Conservation (phyloP, 345 rosid species). For the Syzygium aqueum region DNA sequence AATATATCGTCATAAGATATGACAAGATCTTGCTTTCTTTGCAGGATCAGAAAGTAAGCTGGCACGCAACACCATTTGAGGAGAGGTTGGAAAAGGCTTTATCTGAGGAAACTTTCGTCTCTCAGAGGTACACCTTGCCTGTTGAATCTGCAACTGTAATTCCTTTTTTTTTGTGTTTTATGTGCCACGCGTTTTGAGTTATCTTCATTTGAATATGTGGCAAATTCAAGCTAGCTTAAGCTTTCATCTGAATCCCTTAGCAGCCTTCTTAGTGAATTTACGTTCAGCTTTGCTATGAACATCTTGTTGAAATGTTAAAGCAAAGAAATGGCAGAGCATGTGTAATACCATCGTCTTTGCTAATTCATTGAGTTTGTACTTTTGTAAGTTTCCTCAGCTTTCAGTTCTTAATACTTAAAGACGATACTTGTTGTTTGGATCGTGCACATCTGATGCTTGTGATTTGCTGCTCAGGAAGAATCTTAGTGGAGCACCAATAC, state of each 20-base stretch:
- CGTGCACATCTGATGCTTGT: background rate
- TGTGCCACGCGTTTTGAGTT: background rate
- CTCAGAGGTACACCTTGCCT: conserved; percentile 31
- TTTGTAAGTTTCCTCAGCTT: background rate
- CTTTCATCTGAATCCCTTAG: background rate
- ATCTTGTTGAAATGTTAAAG: background rate
- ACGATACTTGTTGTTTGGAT: background rate
- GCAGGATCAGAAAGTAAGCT: conserved; percentile 96
- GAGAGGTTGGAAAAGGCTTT: conserved; percentile 96
- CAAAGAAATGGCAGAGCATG: background rate
- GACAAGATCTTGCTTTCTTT: conserved; percentile 1
- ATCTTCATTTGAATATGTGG: background rate
- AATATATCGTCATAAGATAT: background rate
- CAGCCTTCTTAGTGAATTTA: background rate
- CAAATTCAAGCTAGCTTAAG: background rate
- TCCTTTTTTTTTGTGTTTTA: background rate
- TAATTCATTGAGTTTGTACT: background rate
- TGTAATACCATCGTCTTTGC: background rate
- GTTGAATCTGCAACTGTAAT: background rate
- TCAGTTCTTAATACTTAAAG: background rate
- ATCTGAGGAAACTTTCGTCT: conserved; percentile 43
- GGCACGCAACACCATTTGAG: conserved; percentile 99
- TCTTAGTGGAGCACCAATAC: conserved; percentile 13
- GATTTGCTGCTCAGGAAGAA: conserved; percentile 34
- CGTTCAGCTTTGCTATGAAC: background rate